Base-by-base conservation (phyloP, 352 stramenopile genomes). In the Globisporangium nodosum region DNA sequence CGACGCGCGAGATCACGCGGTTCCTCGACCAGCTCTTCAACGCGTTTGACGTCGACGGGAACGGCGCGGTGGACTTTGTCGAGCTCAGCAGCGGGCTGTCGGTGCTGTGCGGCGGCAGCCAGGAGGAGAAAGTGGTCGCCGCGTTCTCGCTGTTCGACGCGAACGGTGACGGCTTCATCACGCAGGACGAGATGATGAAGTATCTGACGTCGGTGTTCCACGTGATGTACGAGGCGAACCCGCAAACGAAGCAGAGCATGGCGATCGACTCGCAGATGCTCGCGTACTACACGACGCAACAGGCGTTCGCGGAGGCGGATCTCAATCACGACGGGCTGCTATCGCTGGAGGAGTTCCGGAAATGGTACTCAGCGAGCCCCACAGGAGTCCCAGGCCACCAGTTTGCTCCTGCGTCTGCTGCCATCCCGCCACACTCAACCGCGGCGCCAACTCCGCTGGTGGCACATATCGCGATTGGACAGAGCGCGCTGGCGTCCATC, bases 271-370 rank as follows among this genome's bases (percentile, higher is more conserved):
- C 87, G 2, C 66, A 75, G 53, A 45, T 57, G 30, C 67, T 96
- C 21, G 88, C 88, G 15, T 56, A 69, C 43, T 88, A 79, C 58
- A 96, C 87, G 46, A 87, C 84, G 4, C 54, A 70, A 30, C 71
- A 96, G 54, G 87, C 88, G 16, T 98, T 98, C 56, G 52, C 73
- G 0, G 84, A 96, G n/a, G 88, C 79, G 13, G 91, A 97, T 65
- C 51, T 90, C 16, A 93, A 97, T 62, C 70, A 69, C 47, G 84
- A 96, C 48, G 81, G 78, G 15, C 78, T 73, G 30, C 55, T 96
- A 11, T 90, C 85, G 20, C 62, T 93, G 6, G 75, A 87, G 45
- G 87, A 96, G 54, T 96, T 96, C 56, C 74, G 78, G 1, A 76
- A 66, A 18, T 96, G 88, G 88, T 96, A 90, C 60, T 68, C 48